Evolutionary conservation across 352 stramenopile genomes (phyloP).

Genomic region (Phytophthora pseudosyringae): DNA sequence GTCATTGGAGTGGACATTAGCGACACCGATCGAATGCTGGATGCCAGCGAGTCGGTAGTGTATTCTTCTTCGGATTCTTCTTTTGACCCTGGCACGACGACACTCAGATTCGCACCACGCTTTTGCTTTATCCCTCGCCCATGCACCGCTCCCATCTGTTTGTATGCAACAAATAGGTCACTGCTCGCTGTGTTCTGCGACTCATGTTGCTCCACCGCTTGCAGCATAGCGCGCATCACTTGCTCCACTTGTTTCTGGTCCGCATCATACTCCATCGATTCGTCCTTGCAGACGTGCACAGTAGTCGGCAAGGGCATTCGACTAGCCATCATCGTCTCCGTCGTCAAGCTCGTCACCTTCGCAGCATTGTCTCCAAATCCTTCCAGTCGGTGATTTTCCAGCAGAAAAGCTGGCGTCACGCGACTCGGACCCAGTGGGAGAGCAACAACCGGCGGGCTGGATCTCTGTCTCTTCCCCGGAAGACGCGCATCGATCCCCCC

Average conservation of each 20-base stretch:
- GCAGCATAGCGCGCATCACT: constrained; percentile 39
- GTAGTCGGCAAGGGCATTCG: neutral
- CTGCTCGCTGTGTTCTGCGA: neutral
- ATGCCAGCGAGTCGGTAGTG: constrained; percentile 57
- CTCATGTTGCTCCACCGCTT: constrained; percentile 36
- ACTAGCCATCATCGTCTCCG: constrained; percentile 3
- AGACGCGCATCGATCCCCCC: constrained; percentile 35
- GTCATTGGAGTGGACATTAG: constrained; percentile 41
- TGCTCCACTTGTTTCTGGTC: constrained; percentile 28
- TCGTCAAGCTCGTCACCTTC: neutral
- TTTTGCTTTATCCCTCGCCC: constrained; percentile 8
- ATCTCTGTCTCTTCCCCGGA: constrained; percentile 70
- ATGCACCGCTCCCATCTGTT: constrained; percentile 3
- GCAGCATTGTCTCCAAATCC: constrained; percentile 4
- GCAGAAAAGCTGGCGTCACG: constrained; percentile 17
- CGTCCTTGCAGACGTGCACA: constrained; percentile 9
- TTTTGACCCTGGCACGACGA: constrained; percentile 16
- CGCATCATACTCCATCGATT: constrained; percentile 11
- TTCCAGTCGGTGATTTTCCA: constrained; percentile 25
- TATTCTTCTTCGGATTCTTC: constrained; percentile 36
- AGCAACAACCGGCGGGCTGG: constrained; percentile 46
- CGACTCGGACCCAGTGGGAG: constrained; percentile 17
- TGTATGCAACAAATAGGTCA: constrained; percentile 28
- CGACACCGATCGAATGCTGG: constrained; percentile 57
- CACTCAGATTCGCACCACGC: constrained; percentile 8